Base-by-base conservation (phyloP, 2,329 filamentous ascomycete genomes). In the Stagonosporopsis cucurbitacearum region DNA sequence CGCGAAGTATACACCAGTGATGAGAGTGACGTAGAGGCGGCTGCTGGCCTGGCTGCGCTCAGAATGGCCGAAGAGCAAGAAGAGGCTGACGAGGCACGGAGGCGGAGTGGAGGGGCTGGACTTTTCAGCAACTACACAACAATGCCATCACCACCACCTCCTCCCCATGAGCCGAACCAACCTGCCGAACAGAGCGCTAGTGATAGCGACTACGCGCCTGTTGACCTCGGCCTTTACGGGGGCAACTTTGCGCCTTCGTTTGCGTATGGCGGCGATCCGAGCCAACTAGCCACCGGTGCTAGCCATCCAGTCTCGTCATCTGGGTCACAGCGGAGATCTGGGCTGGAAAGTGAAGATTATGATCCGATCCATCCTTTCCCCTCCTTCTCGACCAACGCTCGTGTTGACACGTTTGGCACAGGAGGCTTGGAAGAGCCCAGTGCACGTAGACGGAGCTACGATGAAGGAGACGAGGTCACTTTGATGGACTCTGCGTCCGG, bases 321-420 rank as follows among this genome's bases (percentile, higher is more conserved):
- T 49, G 79, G 78, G 40, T 81, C 79, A 3, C 71, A 80, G 58
- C 75, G 79, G 22, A 70, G 75, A 42, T 78, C 78, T 15, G 77
- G 78, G 57, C 71, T 72, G n/a, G 70, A 76, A 12, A 77, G 75
- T 58, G 76, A 79, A 13, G 68, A 70, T 15, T 77, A 71, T 63
- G 71, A 85, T 56, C 76, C 80, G 13, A 79, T 84, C 2, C 83
- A 86, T 65, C 83, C 85, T 4, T 88, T 88, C 63, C 78, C 79
- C 23, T 80, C 82, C 9, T 81, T 85, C 62, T 79, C 77, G 50
- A 80, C 73, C 13, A 82, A 87, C 50, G 91, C 89, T 6, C 85
- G 90, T 50, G 89, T 96, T 46, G 94, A 98, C 74, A 92, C 91
- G 42, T 90, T 86, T 45, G 93, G 91, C 7, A 97, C 92, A n/a